Percentiles rank a stretch among this genome's conserved stretches.
Conservation (phyloP, 1,139 yeast species). For the Maudiozyma humilis region DNA sequence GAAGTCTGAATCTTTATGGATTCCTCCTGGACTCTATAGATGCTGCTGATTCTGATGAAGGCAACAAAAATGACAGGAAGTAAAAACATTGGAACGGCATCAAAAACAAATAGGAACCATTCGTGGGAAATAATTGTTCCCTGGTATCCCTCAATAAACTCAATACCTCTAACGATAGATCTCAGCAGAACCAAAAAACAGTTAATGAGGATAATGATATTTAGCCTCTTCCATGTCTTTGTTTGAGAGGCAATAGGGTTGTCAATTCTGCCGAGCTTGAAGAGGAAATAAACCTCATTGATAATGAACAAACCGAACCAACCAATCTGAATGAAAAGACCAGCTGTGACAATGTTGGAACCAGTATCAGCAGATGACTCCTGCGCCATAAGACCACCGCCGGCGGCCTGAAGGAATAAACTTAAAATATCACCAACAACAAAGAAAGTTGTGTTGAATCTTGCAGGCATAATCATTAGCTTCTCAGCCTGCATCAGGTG, state of each 20-base stretch:
- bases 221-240: constrained; percentile 20
- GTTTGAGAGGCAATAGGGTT: constrained; percentile 6
- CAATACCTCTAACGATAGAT: constrained; percentile 37
- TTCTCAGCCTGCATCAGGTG: constrained; percentile 27
- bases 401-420: constrained; percentile 37
- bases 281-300: constrained; percentile 20
- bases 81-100: constrained; percentile 29
- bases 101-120: constrained; percentile 35
- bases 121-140: constrained; percentile 36
- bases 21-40: constrained; percentile 15
- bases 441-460: constrained; percentile 35
- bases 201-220: constrained; percentile 24
- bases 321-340: constrained; percentile 34
- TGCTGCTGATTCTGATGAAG: constrained; percentile 10
- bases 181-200: constrained; percentile 36
- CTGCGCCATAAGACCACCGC: constrained; percentile 37
- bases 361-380: constrained; percentile 20
- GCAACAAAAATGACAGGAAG: constrained; percentile 10
- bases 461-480: constrained; percentile 31
- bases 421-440: constrained; percentile 40
- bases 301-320: constrained; percentile 34
- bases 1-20: constrained; percentile 12
- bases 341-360: constrained; percentile 28
- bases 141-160: constrained; percentile 34
- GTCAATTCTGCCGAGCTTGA: constrained; percentile 10